Percentiles rank a stretch among this genome's conserved stretches.
phyloP scores from a whole-genome alignment of 2,329 filamentous ascomycete species.

The Colletotrichum sublineola region DNA sequence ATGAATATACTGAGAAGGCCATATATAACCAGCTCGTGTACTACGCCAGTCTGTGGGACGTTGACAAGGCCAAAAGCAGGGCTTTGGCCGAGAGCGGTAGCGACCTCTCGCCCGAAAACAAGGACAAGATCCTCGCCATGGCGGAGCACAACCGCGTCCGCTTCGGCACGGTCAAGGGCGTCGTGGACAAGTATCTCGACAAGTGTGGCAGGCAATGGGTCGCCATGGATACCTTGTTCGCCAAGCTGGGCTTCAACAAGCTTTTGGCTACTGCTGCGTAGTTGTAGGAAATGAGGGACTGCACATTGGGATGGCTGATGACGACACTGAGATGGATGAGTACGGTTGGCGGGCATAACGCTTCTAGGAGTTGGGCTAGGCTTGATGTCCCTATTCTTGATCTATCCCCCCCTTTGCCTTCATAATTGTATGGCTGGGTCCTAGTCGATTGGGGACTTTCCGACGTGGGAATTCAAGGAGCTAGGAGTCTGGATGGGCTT shows the following conservation, averaged over 20 bases:
- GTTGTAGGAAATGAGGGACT: neutral
- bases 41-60: conserved; percentile 86
- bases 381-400: neutral
- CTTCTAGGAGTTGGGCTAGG: conserved; percentile 9
- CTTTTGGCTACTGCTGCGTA: conserved; percentile 18
- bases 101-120: conserved; percentile 64
- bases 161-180: conserved; percentile 80
- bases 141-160: conserved; percentile 85
- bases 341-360: neutral
- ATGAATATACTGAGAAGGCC: conserved; percentile 88
- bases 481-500: conserved; percentile 11
- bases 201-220: conserved; percentile 95
- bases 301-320: conserved; percentile 7
- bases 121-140: conserved; percentile 74
- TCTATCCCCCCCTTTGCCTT: neutral
- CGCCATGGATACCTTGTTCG: conserved; percentile 90
- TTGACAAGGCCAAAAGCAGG: conserved; percentile 79
- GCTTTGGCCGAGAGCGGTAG: conserved; percentile 51
- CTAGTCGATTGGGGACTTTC: neutral
- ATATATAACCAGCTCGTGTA: conserved; percentile 97
- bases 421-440: neutral
- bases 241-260: conserved; percentile 70
- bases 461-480: neutral
- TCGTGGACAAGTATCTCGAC: conserved; percentile 86
- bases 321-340: conserved; percentile 5